Evolutionary conservation across 2,329 filamentous ascomycete species (phyloP), one percentile per base, ranked within the genome.

Genomic region (Pestalotiopsis sp.): DNA sequence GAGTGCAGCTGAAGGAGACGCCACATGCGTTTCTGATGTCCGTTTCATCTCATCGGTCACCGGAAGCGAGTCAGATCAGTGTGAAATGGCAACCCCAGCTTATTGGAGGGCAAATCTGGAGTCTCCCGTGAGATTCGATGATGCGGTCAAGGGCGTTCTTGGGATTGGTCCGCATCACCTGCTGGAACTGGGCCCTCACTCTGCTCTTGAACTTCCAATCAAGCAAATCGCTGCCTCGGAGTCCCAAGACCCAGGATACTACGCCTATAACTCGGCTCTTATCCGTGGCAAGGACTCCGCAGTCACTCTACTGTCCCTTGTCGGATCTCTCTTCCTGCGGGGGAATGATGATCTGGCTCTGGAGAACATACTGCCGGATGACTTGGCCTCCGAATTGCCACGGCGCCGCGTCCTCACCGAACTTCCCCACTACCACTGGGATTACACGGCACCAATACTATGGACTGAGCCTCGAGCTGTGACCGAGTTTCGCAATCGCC

Each of bases 61-160:
- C 3, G 57, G 57, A 59, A 27, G 25, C 13, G 14, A 52, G 13
- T 52, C 45, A n/a, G 4, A 45, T 17, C 41, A 45, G 17, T 13
- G 13, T 17, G 23, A 62, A 6, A n/a, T 20, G 25, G 25, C 59
- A 31, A 25, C 25, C 31, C 31, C 31, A 6, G 17, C 41, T 12
- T 73, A 74, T 36, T 74, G 71, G 72, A 36, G 70, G 7, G 56
- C 56, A 3, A 72, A 72, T 31, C 67, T 73, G 1, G 71, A 71
- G 27, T 69, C 68, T 0, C 70, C 72, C 0, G 71, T 73, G 2
- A 56, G 62, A 1, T 73, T 73, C 45, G 52, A 65, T 4, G 61
- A 71, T 3, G 70, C 71, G 1, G 25, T 71, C 4, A n/a, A 13
- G 14, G 25, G 14, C 3, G 25, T 59, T 6, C 4, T 71, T 3